Base-by-base conservation (phyloP, 768 basidiomycete genomes). In the Boletus edulis region DNA sequence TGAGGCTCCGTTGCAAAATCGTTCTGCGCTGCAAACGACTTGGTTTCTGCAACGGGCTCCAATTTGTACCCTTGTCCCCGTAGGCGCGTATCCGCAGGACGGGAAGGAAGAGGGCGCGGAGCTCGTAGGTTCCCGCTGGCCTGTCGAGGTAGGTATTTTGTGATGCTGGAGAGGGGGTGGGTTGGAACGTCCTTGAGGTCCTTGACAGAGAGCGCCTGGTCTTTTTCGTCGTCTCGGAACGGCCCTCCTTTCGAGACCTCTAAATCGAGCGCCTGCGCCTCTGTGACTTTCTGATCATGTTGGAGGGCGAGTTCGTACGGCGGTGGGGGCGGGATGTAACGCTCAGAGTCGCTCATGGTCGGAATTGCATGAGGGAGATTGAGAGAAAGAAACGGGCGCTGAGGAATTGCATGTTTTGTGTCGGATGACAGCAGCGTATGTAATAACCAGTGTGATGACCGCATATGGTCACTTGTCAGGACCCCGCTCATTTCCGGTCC, bases 211-310 rank as follows among this genome's bases (percentile, higher is more conserved):
- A 59, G 13, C 56, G 55, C 35, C 60, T 66, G 20, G 35, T 62
- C 59, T 9, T 56, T 60, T 15, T 69, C 65, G 15, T 62, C 42
- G 42, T 42, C 51, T n/a, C 32, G 52, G 24, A 61, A 50, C 20
- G 58, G 58, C 31, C 46, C 13, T 4, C 20, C 27, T 18, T 63
- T 65, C 20, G 59, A 48, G 13, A 51, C 27, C 34, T 57, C 54
- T 8, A 42, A 51, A 3, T 37, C 31, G 34, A 55, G 54, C 6
- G 34, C 45, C 35, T 62, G 65, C 3, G 49, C 20, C 20, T 57
- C 45, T 46, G 75, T 64, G 40, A 79, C 70, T 68, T 85, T 87
- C 46, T 72, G 78, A 65, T 87, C 82, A 45, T 78, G 81, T 40
- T 71, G 64, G 20, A 74, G 62, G 11, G 73, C 72, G 51, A 64